A percentile compares a stretch with the other conserved stretches of the same genome.
Evolutionary conservation across 257 asterid species (phyloP).

Genomic region (Penstemon newberryi): DNA sequence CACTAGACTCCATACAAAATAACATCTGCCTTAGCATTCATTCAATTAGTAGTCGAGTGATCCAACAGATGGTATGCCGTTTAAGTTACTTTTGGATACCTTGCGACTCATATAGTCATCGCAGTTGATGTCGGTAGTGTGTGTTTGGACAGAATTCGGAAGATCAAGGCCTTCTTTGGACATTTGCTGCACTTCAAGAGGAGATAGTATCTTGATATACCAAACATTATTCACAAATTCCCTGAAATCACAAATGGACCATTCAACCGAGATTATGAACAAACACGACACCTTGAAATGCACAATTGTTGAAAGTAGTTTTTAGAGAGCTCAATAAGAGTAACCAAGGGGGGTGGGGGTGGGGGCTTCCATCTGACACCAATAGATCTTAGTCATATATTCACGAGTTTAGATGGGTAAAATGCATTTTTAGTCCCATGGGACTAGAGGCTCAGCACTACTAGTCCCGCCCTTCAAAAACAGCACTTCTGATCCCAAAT

Average conservation of each 20-base stretch:
- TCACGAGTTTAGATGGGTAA: too few species aligned
- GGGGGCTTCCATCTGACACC: too few species aligned
- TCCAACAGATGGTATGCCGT: constrained; percentile 69
- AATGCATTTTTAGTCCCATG: too few species aligned
- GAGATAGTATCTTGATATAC: constrained; percentile 91
- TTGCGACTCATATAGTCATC: constrained; percentile 53
- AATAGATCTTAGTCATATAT: too few species aligned
- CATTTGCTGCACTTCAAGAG: constrained; percentile 92
- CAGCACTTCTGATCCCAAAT: too few species aligned
- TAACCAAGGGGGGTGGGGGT: too few species aligned
- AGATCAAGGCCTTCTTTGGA: constrained; percentile 77
- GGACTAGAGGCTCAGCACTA: too few species aligned
- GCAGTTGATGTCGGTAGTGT: constrained; percentile 42
- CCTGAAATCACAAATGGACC: constrained; percentile 39
- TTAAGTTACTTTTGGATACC: constrained; percentile 51
- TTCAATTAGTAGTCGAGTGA: constrained; percentile 58
- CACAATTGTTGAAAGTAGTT: not conserved
- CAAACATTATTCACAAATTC: constrained; percentile 82
- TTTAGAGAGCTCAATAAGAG: too few species aligned
- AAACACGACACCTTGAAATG: not conserved
- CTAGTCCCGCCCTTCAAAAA: too few species aligned
- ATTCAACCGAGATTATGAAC: not conserved
- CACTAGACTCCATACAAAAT: not conserved
- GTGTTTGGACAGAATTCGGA: constrained; percentile 48
- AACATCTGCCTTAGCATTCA: not conserved